A percentile compares a stretch with the other conserved stretches of the same genome.
Conservation (phyloP, 2,329 filamentous ascomycete species). For the Rhinocladiella similis region DNA sequence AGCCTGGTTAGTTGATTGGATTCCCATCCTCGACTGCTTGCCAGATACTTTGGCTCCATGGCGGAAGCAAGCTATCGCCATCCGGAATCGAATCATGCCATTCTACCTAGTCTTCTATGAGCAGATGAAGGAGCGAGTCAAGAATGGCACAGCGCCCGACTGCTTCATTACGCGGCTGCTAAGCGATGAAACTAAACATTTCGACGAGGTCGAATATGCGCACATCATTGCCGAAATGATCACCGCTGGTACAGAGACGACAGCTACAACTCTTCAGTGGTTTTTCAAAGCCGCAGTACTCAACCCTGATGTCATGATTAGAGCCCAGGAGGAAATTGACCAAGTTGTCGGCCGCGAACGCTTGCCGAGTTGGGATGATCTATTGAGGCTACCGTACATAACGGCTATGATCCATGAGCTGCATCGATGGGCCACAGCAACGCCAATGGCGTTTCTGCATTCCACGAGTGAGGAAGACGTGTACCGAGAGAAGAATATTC, state of each 20-base stretch:
- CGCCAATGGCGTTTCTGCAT: constrained; percentile 36
- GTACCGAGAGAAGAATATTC: constrained; percentile 49
- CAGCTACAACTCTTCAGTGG: constrained; percentile 6
- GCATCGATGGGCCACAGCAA: constrained; percentile 38
- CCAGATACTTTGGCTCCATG: constrained; percentile 33
- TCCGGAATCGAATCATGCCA: background rate
- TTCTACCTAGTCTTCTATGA: constrained; percentile 5
- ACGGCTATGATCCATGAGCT: constrained; percentile 39
- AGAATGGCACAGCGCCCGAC: constrained; percentile 5
- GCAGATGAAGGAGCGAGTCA: constrained; percentile 2
- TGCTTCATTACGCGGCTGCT: constrained; percentile 7
- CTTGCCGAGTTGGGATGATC: constrained; percentile 41
- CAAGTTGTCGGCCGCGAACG: constrained; percentile 39
- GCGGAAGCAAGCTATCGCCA: background rate
- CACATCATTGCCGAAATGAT: constrained; percentile 4
- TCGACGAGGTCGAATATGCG: constrained; percentile 2
- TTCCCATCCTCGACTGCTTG: constrained; percentile 44
- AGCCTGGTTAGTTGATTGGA: constrained; percentile 46
- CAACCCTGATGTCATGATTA: constrained; percentile 48
- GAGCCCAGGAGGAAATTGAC: constrained; percentile 47
- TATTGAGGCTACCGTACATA: constrained; percentile 36
- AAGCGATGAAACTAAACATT: background rate
- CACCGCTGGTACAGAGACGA: constrained; percentile 8
- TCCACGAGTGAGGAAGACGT: constrained; percentile 44
- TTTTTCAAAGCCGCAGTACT: constrained; percentile 1